Conservation (phyloP, 2,329 filamentous ascomycete species). For the Chrysoporthe cubensis region DNA sequence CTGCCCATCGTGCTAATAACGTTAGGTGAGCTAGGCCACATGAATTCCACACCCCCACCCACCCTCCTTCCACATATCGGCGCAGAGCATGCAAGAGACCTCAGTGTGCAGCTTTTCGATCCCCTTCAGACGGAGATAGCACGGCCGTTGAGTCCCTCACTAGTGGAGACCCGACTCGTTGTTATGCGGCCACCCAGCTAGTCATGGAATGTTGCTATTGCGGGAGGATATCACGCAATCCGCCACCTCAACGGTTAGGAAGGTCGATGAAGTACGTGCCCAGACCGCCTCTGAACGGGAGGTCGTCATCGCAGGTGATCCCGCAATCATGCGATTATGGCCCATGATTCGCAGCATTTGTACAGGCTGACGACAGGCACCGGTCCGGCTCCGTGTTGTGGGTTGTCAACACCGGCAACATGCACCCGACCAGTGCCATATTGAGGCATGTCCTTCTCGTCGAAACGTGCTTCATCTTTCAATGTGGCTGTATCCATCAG, state of each 20-base stretch:
- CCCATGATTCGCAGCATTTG: not conserved
- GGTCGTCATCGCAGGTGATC: slow-evolving; percentile 8
- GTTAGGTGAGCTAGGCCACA: slow-evolving; percentile 3
- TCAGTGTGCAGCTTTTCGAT: not conserved
- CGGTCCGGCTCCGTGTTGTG: not conserved
- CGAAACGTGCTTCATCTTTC: no score
- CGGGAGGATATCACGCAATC: slow-evolving; percentile 27
- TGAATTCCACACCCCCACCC: not conserved
- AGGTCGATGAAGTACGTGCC: not conserved
- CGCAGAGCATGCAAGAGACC: not conserved
- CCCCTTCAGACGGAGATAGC: not conserved
- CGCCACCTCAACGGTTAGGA: slow-evolving; percentile 12
- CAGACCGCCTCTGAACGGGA: not conserved
- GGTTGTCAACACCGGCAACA: not conserved
- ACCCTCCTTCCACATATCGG: not conserved
- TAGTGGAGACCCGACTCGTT: slow-evolving; percentile 5
- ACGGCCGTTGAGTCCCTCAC: not conserved
- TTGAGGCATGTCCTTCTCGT: not conserved
- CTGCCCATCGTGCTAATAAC: not conserved
- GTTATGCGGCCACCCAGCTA: not conserved
- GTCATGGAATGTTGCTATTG: slow-evolving; percentile 24
- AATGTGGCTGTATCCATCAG: not conserved
- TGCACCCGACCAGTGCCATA: not conserved
- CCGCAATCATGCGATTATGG: slow-evolving; percentile 7
- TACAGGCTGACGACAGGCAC: not conserved